Evolutionary conservation across 352 stramenopile species (phyloP).

Genomic region (Blastocystis sp.): DNA sequence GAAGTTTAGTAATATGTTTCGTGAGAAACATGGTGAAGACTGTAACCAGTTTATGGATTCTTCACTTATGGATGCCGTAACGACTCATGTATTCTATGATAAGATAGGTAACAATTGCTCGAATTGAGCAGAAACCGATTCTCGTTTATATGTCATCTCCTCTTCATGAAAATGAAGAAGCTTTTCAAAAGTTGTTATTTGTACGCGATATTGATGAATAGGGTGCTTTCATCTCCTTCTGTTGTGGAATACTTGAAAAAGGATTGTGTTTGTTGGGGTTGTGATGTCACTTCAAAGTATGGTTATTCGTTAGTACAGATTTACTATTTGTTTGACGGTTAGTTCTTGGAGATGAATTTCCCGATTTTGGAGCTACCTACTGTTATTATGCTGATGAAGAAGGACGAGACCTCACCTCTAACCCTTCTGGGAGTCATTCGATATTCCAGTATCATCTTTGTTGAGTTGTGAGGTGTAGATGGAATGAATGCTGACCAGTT

Average conservation of each 20-base stretch:
- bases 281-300: constrained; percentile 13
- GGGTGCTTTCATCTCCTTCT: neutral
- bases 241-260: constrained; percentile 21
- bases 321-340: neutral
- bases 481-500: neutral
- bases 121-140: constrained; percentile 2
- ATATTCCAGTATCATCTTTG: neutral
- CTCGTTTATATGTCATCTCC: constrained; percentile 34
- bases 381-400: constrained; percentile 24
- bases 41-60: constrained; percentile 47
- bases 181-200: constrained; percentile 19
- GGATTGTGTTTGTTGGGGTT: constrained; percentile 31
- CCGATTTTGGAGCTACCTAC: constrained; percentile 9
- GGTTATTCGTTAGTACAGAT: constrained; percentile 5
- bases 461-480: neutral
- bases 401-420: neutral
- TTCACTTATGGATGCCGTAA: constrained; percentile 22
- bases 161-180: constrained; percentile 52
- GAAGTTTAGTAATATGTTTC: neutral
- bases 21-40: neutral
- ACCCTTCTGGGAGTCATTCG: neutral
- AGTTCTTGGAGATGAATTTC: constrained; percentile 26
- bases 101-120: constrained; percentile 26
- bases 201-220: neutral
- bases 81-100: neutral